Conservation (phyloP, 129 eudicot species). For the Lactuca sativa region DNA sequence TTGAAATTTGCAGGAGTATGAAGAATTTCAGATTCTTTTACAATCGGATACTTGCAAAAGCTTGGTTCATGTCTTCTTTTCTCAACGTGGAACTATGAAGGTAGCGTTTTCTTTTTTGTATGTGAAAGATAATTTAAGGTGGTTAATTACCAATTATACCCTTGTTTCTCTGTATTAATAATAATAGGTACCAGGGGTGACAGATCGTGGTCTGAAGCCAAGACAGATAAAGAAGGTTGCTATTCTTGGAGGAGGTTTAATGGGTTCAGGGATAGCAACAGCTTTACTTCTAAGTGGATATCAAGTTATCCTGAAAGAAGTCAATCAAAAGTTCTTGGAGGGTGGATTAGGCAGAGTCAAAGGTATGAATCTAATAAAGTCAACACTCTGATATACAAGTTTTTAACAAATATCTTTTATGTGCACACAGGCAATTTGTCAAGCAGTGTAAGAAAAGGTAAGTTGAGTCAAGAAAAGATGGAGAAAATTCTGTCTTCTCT, state of each 20-base stretch:
- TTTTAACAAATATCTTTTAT: not conserved
- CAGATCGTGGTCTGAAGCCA: constrained; percentile 75
- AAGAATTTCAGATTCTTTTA: constrained; percentile 60
- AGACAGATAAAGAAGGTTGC: constrained; percentile 77
- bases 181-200: constrained; percentile 79
- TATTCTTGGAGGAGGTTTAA: constrained; percentile 91
- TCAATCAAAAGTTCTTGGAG: constrained; percentile 77
- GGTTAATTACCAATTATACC: too few relatives aligned
- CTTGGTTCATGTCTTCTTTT: constrained; percentile 84
- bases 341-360: constrained; percentile 82
- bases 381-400: not conserved
- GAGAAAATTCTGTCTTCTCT: constrained; percentile 75
- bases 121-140: not conserved
- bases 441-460: constrained; percentile 95
- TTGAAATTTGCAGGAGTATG: constrained; percentile 66
- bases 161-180: constrained; percentile 7
- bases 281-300: constrained; percentile 71
- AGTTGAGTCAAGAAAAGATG: constrained; percentile 69
- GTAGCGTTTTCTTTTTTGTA: constrained; percentile 29
- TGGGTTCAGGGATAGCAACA: constrained; percentile 98
- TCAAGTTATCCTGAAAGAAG: constrained; percentile 84
- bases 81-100: constrained; percentile 89
- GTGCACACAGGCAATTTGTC: constrained; percentile 68
- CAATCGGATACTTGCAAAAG: constrained; percentile 78
- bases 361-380: constrained; percentile 41